Percentiles rank a stretch among this genome's conserved stretches.
Evolutionary conservation across 108 stramenopile species (phyloP).

Genomic region (Skeletonema menzelii): DNA sequence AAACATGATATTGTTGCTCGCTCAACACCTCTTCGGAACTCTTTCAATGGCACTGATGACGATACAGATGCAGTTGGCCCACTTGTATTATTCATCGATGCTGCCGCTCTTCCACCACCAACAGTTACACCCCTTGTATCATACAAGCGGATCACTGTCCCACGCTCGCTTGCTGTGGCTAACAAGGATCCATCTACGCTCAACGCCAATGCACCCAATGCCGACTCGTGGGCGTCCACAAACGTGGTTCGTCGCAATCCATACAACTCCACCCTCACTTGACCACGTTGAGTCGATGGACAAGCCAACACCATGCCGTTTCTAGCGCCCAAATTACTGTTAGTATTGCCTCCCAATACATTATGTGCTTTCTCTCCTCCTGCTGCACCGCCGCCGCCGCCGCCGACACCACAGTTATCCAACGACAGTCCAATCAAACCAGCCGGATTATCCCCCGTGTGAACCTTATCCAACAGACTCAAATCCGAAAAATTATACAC

Average conservation of each 20-base stretch:
- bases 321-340: not conserved
- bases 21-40: conserved; percentile 95
- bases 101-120: conserved; percentile 61
- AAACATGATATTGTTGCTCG: conserved; percentile 90
- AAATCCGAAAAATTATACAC: conserved; percentile 95
- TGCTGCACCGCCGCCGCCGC: conserved; percentile 14
- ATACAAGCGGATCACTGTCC: conserved; percentile 95
- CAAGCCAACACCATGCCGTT: conserved; percentile 95
- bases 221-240: conserved; percentile 94
- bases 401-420: conserved; percentile 55
- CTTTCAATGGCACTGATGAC: conserved; percentile 68
- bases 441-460: conserved; percentile 87
- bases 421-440: conserved; percentile 92
- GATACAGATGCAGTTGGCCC: conserved; percentile 11
- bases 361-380: conserved; percentile 14
- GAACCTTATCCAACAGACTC: conserved; percentile 90
- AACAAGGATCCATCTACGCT: conserved; percentile 87
- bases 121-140: conserved; percentile 74
- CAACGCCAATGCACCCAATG: conserved; percentile 82
- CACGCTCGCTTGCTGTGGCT: conserved; percentile 92
- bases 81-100: conserved; percentile 28
- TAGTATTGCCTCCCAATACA: conserved; percentile 12
- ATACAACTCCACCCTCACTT: conserved; percentile 96
- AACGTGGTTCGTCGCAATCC: conserved; percentile 87
- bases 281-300: conserved; percentile 86